phyloP scores from a whole-genome alignment of 495 filamentous ascomycete genomes.

The Penicillium nucicola region DNA sequence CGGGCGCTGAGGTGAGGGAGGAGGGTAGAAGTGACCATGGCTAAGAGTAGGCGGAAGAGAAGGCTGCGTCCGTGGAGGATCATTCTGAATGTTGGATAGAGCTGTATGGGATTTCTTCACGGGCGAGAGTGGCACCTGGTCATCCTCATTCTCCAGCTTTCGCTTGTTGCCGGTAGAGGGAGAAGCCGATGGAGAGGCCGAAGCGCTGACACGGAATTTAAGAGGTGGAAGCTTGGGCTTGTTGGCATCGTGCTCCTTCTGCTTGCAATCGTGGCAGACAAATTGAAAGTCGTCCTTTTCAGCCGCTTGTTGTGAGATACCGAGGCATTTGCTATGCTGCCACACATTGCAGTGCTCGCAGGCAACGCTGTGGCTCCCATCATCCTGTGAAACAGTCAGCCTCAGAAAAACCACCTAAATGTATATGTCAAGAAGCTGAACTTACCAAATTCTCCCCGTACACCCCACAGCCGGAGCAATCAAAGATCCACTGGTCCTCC shows the following conservation, averaged over 20 bases:
- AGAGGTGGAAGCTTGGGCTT: constrained; percentile 69
- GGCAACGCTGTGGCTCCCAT: constrained; percentile 89
- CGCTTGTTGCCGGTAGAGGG: constrained; percentile 21
- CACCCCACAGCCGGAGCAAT: constrained; percentile 82
- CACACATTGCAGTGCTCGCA: constrained; percentile 94
- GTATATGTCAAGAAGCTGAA: background rate
- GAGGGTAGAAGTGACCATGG: constrained; percentile 32
- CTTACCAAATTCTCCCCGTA: constrained; percentile 76
- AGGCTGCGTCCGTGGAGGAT: constrained; percentile 15
- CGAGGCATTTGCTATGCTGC: constrained; percentile 92
- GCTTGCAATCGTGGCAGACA: constrained; percentile 74
- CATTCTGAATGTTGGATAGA: constrained; percentile 17
- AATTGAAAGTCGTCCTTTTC: constrained; percentile 88
- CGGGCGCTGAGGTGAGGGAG: constrained; percentile 41
- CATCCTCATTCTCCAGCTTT: constrained; percentile 21
- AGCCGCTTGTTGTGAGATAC: constrained; percentile 70
- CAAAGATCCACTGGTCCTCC: constrained; percentile 90
- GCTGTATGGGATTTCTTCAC: constrained; percentile 29
- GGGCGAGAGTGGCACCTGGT: constrained; percentile 23
- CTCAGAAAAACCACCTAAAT: constrained; percentile 1
- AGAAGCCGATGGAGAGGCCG: constrained; percentile 41
- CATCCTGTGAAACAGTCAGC: constrained; percentile 55
- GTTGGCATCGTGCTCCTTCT: constrained; percentile 60
- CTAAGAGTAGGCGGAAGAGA: constrained; percentile 16
- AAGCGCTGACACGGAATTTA: constrained; percentile 58